phyloP scores from a whole-genome alignment of 2,329 filamentous ascomycete species.

The Neofusicoccum laricinum region DNA sequence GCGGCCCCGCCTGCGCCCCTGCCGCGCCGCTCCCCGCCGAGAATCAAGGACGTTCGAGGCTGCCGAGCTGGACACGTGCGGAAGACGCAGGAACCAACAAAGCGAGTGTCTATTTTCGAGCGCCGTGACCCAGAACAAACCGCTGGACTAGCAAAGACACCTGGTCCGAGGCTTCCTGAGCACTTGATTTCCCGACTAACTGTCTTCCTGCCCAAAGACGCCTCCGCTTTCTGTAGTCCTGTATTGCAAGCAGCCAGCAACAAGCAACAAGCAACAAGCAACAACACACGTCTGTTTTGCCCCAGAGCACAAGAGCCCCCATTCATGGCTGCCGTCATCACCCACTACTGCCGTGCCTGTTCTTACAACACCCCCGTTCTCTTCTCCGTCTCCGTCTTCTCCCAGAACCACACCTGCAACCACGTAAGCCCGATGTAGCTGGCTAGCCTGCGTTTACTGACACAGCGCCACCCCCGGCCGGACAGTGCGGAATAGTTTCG shows the following conservation, averaged over 20 bases:
- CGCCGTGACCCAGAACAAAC: neutral
- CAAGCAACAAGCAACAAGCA: neutral
- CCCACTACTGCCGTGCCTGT: conserved; percentile 37
- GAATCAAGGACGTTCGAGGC: conserved; percentile 13
- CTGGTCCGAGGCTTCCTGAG: conserved; percentile 10
- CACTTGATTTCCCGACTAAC: neutral
- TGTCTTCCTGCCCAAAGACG: neutral
- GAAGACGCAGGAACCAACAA: neutral
- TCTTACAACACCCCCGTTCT: conserved; percentile 38
- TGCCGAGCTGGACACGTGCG: conserved; percentile 2
- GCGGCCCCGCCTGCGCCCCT: neutral
- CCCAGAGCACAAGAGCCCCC: neutral
- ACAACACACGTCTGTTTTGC: conserved; percentile 2
- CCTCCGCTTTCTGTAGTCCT: neutral
- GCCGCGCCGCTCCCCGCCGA: neutral
- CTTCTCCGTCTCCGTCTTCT: conserved; percentile 43
- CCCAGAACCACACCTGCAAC: conserved; percentile 42
- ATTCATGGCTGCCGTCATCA: conserved; percentile 37
- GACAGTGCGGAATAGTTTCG: conserved; percentile 44
- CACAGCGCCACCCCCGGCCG: neutral
- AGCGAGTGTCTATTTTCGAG: neutral
- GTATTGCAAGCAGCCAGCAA: neutral
- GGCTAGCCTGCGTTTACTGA: conserved; percentile 20
- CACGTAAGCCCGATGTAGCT: conserved; percentile 39
- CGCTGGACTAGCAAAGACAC: neutral